Percentiles rank a stretch among this genome's conserved stretches.
These are phyloP conservation scores for Paramyrothecium sp. DNA, from an alignment of 2,329 filamentous ascomycete genomes.

Conservation along the genomic window DNA sequence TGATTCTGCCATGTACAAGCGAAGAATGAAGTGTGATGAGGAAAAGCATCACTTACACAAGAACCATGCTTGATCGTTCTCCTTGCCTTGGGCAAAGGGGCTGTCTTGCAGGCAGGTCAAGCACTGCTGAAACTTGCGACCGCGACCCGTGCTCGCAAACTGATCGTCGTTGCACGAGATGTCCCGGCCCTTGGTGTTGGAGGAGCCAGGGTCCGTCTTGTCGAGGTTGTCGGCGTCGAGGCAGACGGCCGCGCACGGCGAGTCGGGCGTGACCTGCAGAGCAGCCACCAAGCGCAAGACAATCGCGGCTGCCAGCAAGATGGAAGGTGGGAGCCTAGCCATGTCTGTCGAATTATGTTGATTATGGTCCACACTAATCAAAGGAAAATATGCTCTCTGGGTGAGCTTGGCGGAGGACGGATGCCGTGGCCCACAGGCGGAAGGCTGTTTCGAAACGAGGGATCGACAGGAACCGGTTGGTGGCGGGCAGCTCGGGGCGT, in stretches of 20 bases:
- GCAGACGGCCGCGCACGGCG: constrained; percentile 52
- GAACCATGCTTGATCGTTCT: constrained; percentile 57
- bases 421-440: not conserved
- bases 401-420: not conserved
- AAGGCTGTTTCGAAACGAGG: not conserved
- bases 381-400: not conserved
- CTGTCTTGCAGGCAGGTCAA: constrained; percentile 53
- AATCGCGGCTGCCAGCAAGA: constrained; percentile 6
- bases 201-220: constrained; percentile 44
- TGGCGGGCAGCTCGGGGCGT: not conserved
- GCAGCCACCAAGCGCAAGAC: constrained; percentile 27
- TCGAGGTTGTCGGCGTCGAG: constrained; percentile 39
- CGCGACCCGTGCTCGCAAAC: constrained; percentile 34
- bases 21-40: not conserved
- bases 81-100: constrained; percentile 40
- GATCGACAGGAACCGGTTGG: not conserved
- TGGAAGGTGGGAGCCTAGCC: not conserved
- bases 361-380: not conserved
- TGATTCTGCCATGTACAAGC: not conserved
- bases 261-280: constrained; percentile 52
- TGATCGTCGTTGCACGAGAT: constrained; percentile 47
- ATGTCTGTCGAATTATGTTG: not conserved
- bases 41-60: constrained; percentile 41
- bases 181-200: constrained; percentile 40
- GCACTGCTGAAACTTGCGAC: constrained; percentile 47